Percentiles rank a stretch among this genome's conserved stretches.
These are phyloP conservation scores for Suhomyces taliae DNA, from an alignment of 1,139 yeast genomes.

Conservation along the genomic window DNA sequence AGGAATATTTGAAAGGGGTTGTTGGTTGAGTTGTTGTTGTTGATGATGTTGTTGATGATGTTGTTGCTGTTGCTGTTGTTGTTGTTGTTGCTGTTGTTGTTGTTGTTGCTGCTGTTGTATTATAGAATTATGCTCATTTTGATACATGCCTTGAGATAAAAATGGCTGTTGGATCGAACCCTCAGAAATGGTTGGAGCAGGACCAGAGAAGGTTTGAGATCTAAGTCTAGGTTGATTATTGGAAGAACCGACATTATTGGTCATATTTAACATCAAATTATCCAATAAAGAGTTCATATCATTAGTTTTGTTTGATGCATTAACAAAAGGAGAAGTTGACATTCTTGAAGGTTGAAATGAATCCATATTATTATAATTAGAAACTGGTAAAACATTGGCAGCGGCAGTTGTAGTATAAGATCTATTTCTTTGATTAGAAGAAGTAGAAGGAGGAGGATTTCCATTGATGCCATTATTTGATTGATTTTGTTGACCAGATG, in stretches of 20 bases:
- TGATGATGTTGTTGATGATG: conserved; percentile 7
- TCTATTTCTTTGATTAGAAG: conserved; percentile 34
- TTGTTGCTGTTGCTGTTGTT: conserved; percentile 19
- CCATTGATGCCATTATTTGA: conserved; percentile 2
- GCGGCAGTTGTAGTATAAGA: conserved; percentile 53
- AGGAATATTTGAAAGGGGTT: background rate
- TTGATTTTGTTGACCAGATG: conserved; percentile 8
- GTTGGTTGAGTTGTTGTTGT: conserved; percentile 2
- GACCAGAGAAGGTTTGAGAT: conserved; percentile 46
- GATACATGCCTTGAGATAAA: conserved; percentile 6
- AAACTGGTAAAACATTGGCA: conserved; percentile 19
- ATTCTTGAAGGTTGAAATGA: conserved; percentile 14
- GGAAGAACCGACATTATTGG: conserved; percentile 11
- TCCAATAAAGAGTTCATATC: conserved; percentile 36
- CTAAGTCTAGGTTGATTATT: conserved; percentile 30
- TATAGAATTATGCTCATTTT: conserved; percentile 9
- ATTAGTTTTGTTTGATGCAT: conserved; percentile 19
- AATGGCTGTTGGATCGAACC: conserved; percentile 7
- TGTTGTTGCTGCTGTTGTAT: conserved; percentile 17
- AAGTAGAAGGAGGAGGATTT: background rate
- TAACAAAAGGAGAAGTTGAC: conserved; percentile 17
- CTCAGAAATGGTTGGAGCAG: conserved; percentile 28
- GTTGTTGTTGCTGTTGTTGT: conserved; percentile 32
- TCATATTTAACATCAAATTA: conserved; percentile 29
- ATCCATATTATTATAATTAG: conserved; percentile 14